Evolutionary conservation across 2,329 filamentous ascomycete species (phyloP).

Genomic region (Microcyclospora tardicrescens): DNA sequence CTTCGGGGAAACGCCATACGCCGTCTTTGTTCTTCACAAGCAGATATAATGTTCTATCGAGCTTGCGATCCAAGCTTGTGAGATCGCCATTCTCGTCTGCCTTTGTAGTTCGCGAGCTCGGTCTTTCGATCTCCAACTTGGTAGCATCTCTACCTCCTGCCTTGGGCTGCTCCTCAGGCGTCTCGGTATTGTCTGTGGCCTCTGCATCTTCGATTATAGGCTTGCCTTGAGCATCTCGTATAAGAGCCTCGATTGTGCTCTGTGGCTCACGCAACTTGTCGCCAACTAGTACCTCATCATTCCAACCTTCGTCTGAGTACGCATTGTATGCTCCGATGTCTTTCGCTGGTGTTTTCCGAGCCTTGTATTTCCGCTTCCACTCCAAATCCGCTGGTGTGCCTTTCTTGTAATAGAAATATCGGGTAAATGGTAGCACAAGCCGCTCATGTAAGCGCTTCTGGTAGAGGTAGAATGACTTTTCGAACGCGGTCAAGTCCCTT

Average conservation of each 20-base stretch:
- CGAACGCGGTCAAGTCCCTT: constrained; percentile 70
- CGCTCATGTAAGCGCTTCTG: constrained; percentile 95
- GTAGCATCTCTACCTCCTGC: not conserved
- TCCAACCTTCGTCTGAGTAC: constrained; percentile 64
- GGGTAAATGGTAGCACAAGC: constrained; percentile 71
- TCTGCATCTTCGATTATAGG: constrained; percentile 40
- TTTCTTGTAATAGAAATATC: constrained; percentile 89
- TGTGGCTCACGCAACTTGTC: constrained; percentile 53
- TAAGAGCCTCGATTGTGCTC: constrained; percentile 51
- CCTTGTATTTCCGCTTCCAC: constrained; percentile 75
- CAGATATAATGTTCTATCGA: constrained; percentile 77
- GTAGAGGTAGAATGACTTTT: constrained; percentile 90
- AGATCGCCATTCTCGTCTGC: constrained; percentile 66
- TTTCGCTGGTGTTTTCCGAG: constrained; percentile 63
- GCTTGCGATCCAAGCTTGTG: constrained; percentile 61
- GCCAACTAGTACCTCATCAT: constrained; percentile 76
- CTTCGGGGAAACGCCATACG: constrained; percentile 71
- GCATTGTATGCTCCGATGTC: constrained; percentile 79
- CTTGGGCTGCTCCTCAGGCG: constrained; percentile 31
- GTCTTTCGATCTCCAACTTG: constrained; percentile 46
- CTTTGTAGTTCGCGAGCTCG: constrained; percentile 57
- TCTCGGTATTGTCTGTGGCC: constrained; percentile 27
- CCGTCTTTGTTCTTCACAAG: constrained; percentile 62
- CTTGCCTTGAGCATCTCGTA: constrained; percentile 57
- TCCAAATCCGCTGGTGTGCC: constrained; percentile 74